These are phyloP conservation scores for Chytriomyces hyalinus DNA, from an alignment of 192 early-diverging fungal species.

Conservation along the genomic window DNA sequence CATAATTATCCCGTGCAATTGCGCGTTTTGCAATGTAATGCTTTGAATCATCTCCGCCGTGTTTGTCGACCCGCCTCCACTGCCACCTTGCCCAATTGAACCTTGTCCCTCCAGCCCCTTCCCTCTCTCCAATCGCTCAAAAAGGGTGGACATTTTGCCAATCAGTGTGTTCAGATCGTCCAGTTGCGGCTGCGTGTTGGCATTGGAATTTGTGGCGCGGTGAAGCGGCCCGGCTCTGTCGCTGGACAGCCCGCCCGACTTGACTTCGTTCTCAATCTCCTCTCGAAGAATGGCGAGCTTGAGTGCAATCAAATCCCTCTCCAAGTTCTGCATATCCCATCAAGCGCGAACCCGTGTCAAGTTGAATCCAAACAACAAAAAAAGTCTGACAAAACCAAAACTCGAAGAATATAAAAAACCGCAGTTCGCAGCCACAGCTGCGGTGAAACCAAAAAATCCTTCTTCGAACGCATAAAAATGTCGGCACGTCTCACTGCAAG, in stretches of 20 bases:
- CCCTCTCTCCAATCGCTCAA: slow-evolving; percentile 11
- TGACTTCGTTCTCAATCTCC: neutral
- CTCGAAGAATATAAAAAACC: too few relatives aligned
- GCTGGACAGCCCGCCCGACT: neutral
- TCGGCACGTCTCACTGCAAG: neutral
- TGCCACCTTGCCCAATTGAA: too few relatives aligned
- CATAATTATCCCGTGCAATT: slow-evolving; percentile 29
- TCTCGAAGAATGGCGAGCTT: slow-evolving; percentile 22
- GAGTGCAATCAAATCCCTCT: slow-evolving; percentile 6
- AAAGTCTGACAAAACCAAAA: too few relatives aligned
- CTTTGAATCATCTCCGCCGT: slow-evolving; percentile 24
- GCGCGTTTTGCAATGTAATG: slow-evolving; percentile 30
- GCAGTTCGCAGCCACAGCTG: too few relatives aligned
- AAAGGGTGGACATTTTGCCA: neutral
- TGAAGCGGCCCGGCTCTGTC: neutral
- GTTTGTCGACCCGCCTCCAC: neutral
- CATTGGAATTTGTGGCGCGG: neutral
- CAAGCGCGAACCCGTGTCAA: too few relatives aligned
- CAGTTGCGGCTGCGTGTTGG: neutral
- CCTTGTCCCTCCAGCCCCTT: too few relatives aligned
- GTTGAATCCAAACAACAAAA: too few relatives aligned
- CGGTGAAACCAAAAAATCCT: too few relatives aligned
- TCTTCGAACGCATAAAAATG: too few relatives aligned
- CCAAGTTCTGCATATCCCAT: slow-evolving; percentile 10
- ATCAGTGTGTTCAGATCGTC: neutral